Evolutionary conservation across 768 basidiomycete species (phyloP).

Genomic region (Boletus vermiculosoides): DNA sequence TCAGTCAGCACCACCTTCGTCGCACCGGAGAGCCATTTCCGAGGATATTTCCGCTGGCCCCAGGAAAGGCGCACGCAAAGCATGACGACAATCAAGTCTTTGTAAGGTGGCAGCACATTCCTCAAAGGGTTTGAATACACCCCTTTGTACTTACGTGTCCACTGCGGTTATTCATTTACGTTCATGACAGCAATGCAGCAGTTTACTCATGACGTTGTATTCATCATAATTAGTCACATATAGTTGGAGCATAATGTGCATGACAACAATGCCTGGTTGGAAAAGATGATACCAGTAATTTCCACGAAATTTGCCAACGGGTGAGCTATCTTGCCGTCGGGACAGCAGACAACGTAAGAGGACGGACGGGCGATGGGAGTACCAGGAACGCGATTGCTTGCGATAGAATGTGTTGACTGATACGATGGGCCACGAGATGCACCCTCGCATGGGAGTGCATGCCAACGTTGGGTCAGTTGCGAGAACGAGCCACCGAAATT

Average conservation of each 20-base stretch:
- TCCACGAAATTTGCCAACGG: conserved; percentile 3
- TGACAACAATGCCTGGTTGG: conserved; percentile 13
- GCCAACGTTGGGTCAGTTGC: conserved; percentile 6
- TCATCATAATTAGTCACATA: conserved; percentile 23
- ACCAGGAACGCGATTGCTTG: conserved; percentile 13
- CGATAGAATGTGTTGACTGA: conserved; percentile 14
- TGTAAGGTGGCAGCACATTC: background rate
- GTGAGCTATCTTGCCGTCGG: conserved; percentile 4
- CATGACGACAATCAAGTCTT: conserved; percentile 1
- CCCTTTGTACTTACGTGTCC: background rate
- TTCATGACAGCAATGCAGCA: background rate
- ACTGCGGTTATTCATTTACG: background rate
- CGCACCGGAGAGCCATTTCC: conserved; percentile 29
- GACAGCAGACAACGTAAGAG: background rate
- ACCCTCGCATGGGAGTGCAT: conserved; percentile 8
- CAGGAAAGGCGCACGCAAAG: conserved; percentile 18
- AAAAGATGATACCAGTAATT: background rate
- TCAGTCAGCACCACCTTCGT: conserved; percentile 30
- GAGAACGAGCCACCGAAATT: conserved; percentile 2
- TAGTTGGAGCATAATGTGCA: conserved; percentile 24
- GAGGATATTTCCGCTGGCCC: conserved; percentile 18
- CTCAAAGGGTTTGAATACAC: background rate
- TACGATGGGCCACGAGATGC: conserved; percentile 7
- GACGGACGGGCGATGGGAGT: background rate
- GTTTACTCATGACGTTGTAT: conserved; percentile 5